These are phyloP conservation scores for Achlya hypogyna DNA, from an alignment of 352 stramenopile genomes.

Conservation along the genomic window DNA sequence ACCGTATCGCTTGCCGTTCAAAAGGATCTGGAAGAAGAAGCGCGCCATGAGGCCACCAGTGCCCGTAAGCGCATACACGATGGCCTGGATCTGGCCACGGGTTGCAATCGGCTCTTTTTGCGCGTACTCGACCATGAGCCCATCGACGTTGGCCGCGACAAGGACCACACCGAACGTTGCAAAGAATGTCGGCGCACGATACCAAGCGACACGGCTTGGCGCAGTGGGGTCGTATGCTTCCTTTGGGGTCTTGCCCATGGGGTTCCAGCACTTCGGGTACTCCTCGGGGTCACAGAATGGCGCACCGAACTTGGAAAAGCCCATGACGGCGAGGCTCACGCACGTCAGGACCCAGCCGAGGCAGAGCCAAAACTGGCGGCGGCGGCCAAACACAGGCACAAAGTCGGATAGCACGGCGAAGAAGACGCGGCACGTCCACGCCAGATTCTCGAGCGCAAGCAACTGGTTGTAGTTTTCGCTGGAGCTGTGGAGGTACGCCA, in stretches of 20 bases:
- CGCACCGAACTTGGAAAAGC: background rate
- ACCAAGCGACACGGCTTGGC: background rate
- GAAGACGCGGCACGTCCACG: background rate
- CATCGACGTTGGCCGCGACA: constrained; percentile 24
- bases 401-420: constrained; percentile 11
- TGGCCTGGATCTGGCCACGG: constrained; percentile 33
- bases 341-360: background rate
- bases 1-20: constrained; percentile 41
- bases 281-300: constrained; percentile 7
- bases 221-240: background rate
- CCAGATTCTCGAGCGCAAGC: background rate
- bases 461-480: background rate
- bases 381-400: background rate
- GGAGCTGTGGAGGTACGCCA: background rate
- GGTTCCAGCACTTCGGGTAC: constrained; percentile 1
- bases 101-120: constrained; percentile 26
- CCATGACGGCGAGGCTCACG: background rate
- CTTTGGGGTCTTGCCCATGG: background rate
- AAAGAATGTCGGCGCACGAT: background rate
- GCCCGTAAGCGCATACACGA: constrained; percentile 25
- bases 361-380: background rate
- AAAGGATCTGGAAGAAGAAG: constrained; percentile 24
- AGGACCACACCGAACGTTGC: background rate
- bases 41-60: background rate
- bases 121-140: constrained; percentile 31